phyloP scores from a whole-genome alignment of 2,329 filamentous ascomycete genomes.

The Nigrospora sphaerica region DNA sequence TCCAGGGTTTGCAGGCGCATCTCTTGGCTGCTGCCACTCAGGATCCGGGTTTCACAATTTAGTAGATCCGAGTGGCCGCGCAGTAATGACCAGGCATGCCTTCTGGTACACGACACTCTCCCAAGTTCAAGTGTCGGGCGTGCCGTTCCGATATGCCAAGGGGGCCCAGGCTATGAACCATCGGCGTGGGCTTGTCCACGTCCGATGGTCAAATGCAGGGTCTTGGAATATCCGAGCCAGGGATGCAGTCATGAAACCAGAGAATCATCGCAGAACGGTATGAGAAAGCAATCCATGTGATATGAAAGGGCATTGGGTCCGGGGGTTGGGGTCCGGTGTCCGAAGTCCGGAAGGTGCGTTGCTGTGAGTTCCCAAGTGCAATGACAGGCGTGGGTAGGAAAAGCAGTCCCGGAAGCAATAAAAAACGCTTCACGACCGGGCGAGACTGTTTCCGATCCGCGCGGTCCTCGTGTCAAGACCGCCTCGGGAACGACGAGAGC shows the following conservation, averaged over 20 bases:
- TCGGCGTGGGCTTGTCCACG: neutral
- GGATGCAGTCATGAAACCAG: constrained; percentile 24
- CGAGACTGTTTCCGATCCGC: no score
- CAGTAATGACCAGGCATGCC: neutral
- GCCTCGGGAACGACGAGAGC: neutral
- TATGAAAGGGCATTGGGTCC: constrained; percentile 18
- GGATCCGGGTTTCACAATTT: no score
- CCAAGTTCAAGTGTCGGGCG: constrained; percentile 24
- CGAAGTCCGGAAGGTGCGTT: no score
- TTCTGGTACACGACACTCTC: constrained; percentile 20
- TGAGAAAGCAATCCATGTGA: constrained; percentile 25
- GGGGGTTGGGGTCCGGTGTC: neutral
- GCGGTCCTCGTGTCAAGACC: neutral
- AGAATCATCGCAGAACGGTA: constrained; percentile 30
- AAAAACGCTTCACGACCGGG: no score
- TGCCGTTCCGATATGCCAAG: constrained; percentile 28
- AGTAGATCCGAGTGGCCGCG: neutral
- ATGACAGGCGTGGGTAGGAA: constrained; percentile 6
- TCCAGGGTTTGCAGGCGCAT: no score
- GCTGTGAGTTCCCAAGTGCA: neutral
- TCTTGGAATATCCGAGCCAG: constrained; percentile 23
- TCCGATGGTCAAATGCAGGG: neutral
- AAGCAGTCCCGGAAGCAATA: no score
- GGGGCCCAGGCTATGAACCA: neutral
- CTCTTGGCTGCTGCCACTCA: no score